Evolutionary conservation across 1,284 basidiomycete species (phyloP), one percentile per base, ranked within the genome.

Genomic region (Malassezia furfur): DNA sequence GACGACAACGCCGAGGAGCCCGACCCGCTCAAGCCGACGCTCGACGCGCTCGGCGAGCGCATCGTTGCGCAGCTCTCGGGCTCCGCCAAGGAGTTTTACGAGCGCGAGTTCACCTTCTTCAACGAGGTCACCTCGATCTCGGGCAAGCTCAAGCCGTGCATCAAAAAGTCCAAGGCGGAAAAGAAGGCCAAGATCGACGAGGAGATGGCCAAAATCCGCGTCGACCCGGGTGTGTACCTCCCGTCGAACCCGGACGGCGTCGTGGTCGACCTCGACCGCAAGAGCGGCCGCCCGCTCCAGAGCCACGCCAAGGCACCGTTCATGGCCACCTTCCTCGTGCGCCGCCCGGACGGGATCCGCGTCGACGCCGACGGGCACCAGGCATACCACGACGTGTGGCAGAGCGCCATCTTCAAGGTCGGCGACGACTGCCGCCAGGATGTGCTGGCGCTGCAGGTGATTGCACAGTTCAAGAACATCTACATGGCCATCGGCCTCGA

Each of bases 121-220:
- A 82, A 87, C 59, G 87, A 91, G 72, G 90, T 99, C 25, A 98
- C 94, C 1, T 88, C 86, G 5, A 98, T 99, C 65, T 98, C 94
- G 0, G 93, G 91, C 54, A 98, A 94, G 77, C 79, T 99, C 61
- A 94, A 94, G 77, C 91, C 93, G 0, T 96, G 80, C 75, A 96
- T 98, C 78, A 96, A 93, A 79, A 89, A 85, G 78, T 82, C 85
- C 5, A 99, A 96, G 73, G 83, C 85, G 0, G 94, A 98, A 78
- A 99, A 99, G 79, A 99, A 99, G 88, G 90, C 87, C 8, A 98
- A 98, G 78, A 99, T 99, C 59, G 94, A 98, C 75, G 93, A 98
- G 75, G 94, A 98, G 76, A 98, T 99, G 91, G 87, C 86, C 4
- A 91, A 91, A 78, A 91, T 99, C 62, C 79, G 81, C 48, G 87